Base-by-base conservation (phyloP, 2,329 filamentous ascomycete genomes). In the Hymenotorrendiella dingleyae region DNA sequence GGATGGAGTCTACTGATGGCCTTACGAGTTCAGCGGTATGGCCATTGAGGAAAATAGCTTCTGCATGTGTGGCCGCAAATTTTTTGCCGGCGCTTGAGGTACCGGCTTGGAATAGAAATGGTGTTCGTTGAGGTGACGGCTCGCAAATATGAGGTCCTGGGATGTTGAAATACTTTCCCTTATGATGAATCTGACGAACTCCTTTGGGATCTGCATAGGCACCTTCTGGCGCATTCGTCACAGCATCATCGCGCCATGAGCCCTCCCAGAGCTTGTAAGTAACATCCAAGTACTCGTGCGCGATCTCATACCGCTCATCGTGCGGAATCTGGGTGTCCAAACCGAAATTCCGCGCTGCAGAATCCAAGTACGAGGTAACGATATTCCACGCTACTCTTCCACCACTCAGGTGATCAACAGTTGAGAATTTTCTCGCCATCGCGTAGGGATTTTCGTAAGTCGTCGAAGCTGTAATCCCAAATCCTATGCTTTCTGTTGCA, bases 391-490 rank as follows among this genome's bases (percentile, higher is more conserved):
- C 43, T 11, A 41, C 22, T 3, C 37, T 24, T 6, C 43, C 43
- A 6, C 26, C 20, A 4, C 37, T 36, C 7, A 41, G n/a, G 20
- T 45, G 43, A 32, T 45, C 43, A n/a, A 45, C 30, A 4, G 43
- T 40, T 19, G 43, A 45, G 17, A 39, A 35, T 6, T 29, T 23
- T 22, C 43, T 26, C 6, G 81, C 81, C 8, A 84, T 64, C 52
- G 82, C 75, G 54, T 83, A 85, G 0, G 82, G 81, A 57, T 79
- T 72, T 56, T 84, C 80, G 47, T 84, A 85, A 0, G 78, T 82
- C 1, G 80, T 83, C 2, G 75, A 73, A 0, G 79, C 72, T 0
- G 81, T 84, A 0, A 84, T 75, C 0, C 79, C 80, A 46, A 85
- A 84, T 0, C 72, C 76, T 8, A 86, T 70, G 45, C 68, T 80